Evolutionary conservation across 768 basidiomycete species (phyloP).

Genomic region (Tulasnella sp.): DNA sequence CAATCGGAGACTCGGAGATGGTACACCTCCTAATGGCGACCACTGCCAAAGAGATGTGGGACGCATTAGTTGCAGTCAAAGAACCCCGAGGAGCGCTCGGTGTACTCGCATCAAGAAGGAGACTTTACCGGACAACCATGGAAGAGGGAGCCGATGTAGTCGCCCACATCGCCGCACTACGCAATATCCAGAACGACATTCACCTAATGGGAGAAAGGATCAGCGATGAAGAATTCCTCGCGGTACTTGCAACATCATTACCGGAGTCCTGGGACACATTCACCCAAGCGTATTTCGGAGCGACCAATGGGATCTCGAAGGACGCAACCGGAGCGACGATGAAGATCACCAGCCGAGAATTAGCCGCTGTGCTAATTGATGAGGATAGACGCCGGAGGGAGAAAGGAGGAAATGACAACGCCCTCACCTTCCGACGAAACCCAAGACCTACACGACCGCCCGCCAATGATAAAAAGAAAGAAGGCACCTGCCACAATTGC

Average conservation of each 20-base stretch:
- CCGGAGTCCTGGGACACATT: constrained; percentile 29
- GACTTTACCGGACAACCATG: constrained; percentile 22
- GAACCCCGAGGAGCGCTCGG: constrained; percentile 24
- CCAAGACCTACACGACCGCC: too few relatives aligned
- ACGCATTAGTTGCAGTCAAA: constrained; percentile 22
- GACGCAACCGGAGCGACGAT: background rate
- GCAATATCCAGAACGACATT: constrained; percentile 21
- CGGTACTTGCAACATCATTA: constrained; percentile 25
- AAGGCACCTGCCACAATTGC: constrained; percentile 6
- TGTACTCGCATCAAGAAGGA: constrained; percentile 21
- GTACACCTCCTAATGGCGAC: constrained; percentile 22
- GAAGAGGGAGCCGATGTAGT: constrained; percentile 26
- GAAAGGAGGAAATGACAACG: background rate
- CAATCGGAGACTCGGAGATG: constrained; percentile 22
- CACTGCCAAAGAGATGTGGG: constrained; percentile 24
- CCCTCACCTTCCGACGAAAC: too few relatives aligned
- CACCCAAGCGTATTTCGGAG: constrained; percentile 17
- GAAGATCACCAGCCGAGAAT: constrained; percentile 9
- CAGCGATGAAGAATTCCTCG: constrained; percentile 24
- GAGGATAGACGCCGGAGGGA: constrained; percentile 4
- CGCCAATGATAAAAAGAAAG: too few relatives aligned
- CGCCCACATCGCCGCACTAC: constrained; percentile 25
- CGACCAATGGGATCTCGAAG: constrained; percentile 10
- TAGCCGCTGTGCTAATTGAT: constrained; percentile 17
- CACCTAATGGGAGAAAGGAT: constrained; percentile 19